A percentile compares a stretch with the other conserved stretches of the same genome.
These are phyloP conservation scores for Colletotrichum sansevieriae DNA, from an alignment of 2,329 filamentous ascomycete genomes.

Conservation along the genomic window DNA sequence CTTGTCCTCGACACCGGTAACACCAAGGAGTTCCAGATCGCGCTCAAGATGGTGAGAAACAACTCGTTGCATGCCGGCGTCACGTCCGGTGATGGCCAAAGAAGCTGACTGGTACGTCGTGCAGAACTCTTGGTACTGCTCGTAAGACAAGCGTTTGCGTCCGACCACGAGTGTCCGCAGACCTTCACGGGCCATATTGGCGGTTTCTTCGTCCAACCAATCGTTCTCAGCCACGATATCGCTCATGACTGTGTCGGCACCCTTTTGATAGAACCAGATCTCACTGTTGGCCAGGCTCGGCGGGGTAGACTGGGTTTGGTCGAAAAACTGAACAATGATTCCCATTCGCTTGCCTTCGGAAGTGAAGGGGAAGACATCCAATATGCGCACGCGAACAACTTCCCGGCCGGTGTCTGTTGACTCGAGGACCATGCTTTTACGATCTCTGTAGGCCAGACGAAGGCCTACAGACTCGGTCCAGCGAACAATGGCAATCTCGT, in stretches of 20 bases:
- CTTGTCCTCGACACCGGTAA: slow-evolving; percentile 98
- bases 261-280: slow-evolving; percentile 99
- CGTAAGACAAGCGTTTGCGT: slow-evolving; percentile 83
- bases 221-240: slow-evolving; percentile 95
- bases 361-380: slow-evolving; percentile 97
- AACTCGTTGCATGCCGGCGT: slow-evolving; percentile 83
- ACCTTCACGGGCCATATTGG: slow-evolving; percentile 99
- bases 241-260: slow-evolving; percentile 98
- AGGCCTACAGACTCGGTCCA: slow-evolving; percentile 96
- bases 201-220: slow-evolving; percentile 98
- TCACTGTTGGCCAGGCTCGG: slow-evolving; percentile 73
- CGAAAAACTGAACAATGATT: slow-evolving; percentile 89
- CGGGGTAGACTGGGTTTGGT: slow-evolving; percentile 63
- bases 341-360: slow-evolving; percentile 99
- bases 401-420: slow-evolving; percentile 79
- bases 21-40: slow-evolving; percentile 92
- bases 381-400: slow-evolving; percentile 87
- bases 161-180: slow-evolving; percentile 94
- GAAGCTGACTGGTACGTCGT: slow-evolving; percentile 82
- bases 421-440: slow-evolving; percentile 86
- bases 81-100: slow-evolving; percentile 82
- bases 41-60: slow-evolving; percentile 86
- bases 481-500: slow-evolving; percentile 96
- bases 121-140: slow-evolving; percentile 87
- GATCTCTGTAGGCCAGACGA: slow-evolving; percentile 85